Base-by-base conservation (phyloP, 176 grass and related monocot genomes). In the Elymus sibiricus region DNA sequence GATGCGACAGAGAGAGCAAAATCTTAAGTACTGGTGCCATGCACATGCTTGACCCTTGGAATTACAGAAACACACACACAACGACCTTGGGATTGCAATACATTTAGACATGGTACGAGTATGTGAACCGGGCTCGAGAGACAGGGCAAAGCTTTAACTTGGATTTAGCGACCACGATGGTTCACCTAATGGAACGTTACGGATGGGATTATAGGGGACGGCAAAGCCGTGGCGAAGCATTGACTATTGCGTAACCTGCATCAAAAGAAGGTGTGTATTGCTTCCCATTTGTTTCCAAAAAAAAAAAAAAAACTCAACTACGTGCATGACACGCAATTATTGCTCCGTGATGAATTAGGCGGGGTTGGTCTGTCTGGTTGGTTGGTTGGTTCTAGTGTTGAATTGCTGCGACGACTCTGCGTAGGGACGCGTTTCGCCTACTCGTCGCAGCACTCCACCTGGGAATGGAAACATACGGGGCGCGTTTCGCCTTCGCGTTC, bases 81-180 rank as follows among this genome's bases (percentile, higher is more conserved):
- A 32, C 31, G 58, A 75, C 76, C 51, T 86, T 3, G 51, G 63
- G 76, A 60, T 44, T 32, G 64, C 34, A 60, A 24, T 32, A 32
- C 31, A 32, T 32, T 32, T 32, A 32, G 31, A 32, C 31, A 32
- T 32, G 31, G 31, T 32, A 32, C 31, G 31, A 32, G 31, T 32
- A 32, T 32, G 31, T 32, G 31, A 32, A 32, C 31, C 31, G 31
- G 31, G 31, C 31, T 32, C 31, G 31, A 32, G 31, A 32, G 31
- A 32, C 31, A 32, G 31, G 31, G n/a, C 31, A 32, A 32, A 32
- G 31, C 56, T 25, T 44, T 69, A 70, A 70, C 49, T 7, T 73
- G 74, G 80, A 61, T 78, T 78, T 71, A 88, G 55, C 10, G 75
- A 84, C 26, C 83, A 53, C 32, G 60, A 72, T 79, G 3, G 29